Base-by-base conservation (phyloP, 495 filamentous ascomycete genomes). In the Penicillium antarcticum region DNA sequence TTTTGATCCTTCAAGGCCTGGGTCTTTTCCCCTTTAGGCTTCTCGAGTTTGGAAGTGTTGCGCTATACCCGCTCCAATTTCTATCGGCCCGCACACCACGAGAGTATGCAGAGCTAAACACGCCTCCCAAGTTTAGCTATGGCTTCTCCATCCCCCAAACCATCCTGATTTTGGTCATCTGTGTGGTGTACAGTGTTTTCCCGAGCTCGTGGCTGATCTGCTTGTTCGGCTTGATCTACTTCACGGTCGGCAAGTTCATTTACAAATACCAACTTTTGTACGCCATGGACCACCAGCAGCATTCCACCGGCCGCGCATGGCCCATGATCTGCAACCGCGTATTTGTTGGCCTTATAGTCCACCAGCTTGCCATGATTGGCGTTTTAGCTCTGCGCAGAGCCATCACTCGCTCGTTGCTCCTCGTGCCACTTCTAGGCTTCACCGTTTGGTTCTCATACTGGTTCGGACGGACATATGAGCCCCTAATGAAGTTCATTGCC, bases 201-300 rank as follows among this genome's bases (percentile, higher is more conserved):
- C 88, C 87, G 0, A 80, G 82, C 47, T 92, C 92, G 0, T 94
- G 84, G 75, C 72, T 88, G 39, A 87, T 97, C 14, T 81, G 95
- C 14, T 74, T 87, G 19, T 87, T 94, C 42, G 95, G 95, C 7
- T 72, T 95, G 39, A 68, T 87, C 10, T 99, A 97, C 67, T 99
- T 97, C 61, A 72, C 82, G 12, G 78, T 97, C 35, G 95, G 95
- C 21, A 86, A 89, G 58, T 95, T 92, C 61, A 92, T 91, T 23
- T 96, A 97, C 80, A 99, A 99, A 66, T 97, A 97, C 62, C 95
- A 97, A 69, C 78, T 99, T 5, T 76, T 99, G 4, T 99, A 97
- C 67, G 90, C 95, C 9, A 97, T 99, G 95, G 91, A 97, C 65
- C 91, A 97, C 61, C 86, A 88, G 6, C 91, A 95, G 52, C 92